A percentile compares a stretch with the other conserved stretches of the same genome.
phyloP scores from a whole-genome alignment of 179 eudicot genomes.

The Vitellaria paradoxa region DNA sequence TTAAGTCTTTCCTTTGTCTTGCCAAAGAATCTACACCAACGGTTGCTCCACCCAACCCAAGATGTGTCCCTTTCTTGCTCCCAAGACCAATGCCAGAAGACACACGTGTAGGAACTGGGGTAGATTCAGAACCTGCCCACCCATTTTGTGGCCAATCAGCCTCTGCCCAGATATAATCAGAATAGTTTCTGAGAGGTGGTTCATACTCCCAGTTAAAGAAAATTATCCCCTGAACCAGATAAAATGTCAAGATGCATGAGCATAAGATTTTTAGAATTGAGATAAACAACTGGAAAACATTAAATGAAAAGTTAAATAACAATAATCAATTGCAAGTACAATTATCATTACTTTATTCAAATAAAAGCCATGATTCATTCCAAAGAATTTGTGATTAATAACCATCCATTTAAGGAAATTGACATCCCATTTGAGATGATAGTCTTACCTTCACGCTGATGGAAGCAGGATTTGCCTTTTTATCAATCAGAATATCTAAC shows the following conservation, averaged over 20 bases:
- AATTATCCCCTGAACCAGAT: slow-evolving; percentile 63
- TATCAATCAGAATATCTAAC: neutral
- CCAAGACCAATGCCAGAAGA: slow-evolving; percentile 82
- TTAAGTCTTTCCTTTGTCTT: slow-evolving; percentile 50
- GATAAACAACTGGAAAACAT: neutral
- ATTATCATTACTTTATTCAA: neutral
- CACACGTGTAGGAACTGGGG: slow-evolving; percentile 75
- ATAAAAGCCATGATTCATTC: neutral
- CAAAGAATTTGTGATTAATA: neutral
- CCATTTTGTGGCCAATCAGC: slow-evolving; percentile 96
- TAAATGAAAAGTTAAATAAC: neutral
- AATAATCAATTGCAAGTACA: neutral
- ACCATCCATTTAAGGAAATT: neutral
- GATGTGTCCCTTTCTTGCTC: slow-evolving; percentile 55
- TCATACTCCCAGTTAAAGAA: slow-evolving; percentile 78
- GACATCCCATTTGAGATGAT: neutral
- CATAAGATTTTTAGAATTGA: neutral
- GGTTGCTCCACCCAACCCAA: slow-evolving; percentile 86
- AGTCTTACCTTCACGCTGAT: neutral
- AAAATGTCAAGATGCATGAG: neutral
- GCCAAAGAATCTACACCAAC: slow-evolving; percentile 52
- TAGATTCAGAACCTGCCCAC: slow-evolving; percentile 82
- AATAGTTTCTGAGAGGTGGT: slow-evolving; percentile 33
- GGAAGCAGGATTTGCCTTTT: neutral
- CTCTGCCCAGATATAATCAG: slow-evolving; percentile 74